Evolutionary conservation across 768 basidiomycete species (phyloP).

Genomic region (Glaciozyma martinii): DNA sequence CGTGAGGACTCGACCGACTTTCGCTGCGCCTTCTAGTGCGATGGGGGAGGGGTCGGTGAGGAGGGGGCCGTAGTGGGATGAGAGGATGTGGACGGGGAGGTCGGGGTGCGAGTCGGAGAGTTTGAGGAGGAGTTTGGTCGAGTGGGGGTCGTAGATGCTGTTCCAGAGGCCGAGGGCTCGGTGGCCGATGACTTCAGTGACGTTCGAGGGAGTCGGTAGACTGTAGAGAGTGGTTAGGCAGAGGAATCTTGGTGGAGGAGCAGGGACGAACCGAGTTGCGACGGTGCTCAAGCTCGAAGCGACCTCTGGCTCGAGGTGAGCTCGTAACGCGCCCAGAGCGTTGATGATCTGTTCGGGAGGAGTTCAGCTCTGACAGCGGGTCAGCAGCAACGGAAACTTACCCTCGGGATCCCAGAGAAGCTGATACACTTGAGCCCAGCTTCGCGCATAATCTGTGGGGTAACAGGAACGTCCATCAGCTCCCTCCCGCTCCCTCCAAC

Average conservation of each 20-base stretch:
- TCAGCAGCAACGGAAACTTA: not conserved
- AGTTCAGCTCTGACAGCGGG: not conserved
- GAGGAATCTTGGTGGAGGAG: not conserved
- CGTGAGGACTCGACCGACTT: slow-evolving; percentile 37
- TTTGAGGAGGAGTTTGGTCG: slow-evolving; percentile 38
- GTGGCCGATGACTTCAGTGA: slow-evolving; percentile 12
- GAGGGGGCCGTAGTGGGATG: slow-evolving; percentile 41
- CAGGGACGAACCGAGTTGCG: slow-evolving; percentile 33
- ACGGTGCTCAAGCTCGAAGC: slow-evolving; percentile 31
- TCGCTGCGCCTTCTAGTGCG: not conserved
- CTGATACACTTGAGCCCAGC: slow-evolving; percentile 42
- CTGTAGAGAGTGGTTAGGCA: not conserved
- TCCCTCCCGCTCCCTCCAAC: slow-evolving; percentile 7
- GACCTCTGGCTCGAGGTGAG: slow-evolving; percentile 36
- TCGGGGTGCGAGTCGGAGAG: slow-evolving; percentile 41
- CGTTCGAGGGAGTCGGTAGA: slow-evolving; percentile 4
- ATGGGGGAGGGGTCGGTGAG: slow-evolving; percentile 39
- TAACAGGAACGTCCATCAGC: slow-evolving; percentile 6
- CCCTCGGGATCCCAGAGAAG: slow-evolving; percentile 37
- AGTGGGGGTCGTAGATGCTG: slow-evolving; percentile 39
- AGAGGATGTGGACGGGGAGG: slow-evolving; percentile 43
- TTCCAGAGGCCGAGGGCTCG: slow-evolving; percentile 38
- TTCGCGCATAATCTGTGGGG: slow-evolving; percentile 38
- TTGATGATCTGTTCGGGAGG: slow-evolving; percentile 39
- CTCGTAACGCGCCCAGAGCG: slow-evolving; percentile 37